Percentiles rank a stretch among this genome's conserved stretches.
These are phyloP conservation scores for Cryphonectria radicalis DNA, from an alignment of 2,329 filamentous ascomycete genomes.

Conservation along the genomic window DNA sequence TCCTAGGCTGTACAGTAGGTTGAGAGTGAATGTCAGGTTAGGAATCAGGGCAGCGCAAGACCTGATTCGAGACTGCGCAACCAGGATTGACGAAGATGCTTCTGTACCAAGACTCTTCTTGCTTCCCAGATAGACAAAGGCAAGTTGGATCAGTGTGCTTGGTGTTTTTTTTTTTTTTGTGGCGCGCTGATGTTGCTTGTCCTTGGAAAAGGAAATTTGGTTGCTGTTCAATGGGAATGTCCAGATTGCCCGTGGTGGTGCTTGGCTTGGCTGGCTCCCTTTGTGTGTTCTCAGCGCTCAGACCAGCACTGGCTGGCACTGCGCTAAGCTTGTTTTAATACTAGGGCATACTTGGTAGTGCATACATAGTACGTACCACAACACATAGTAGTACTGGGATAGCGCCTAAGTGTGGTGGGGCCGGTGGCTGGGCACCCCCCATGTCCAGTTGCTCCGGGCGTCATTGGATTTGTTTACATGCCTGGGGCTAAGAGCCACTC, in stretches of 20 bases:
- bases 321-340: background rate
- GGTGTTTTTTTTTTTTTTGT: background rate
- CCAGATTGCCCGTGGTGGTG: background rate
- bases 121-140: background rate
- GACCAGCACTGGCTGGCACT: conserved; percentile 7
- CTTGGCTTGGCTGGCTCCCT: conserved; percentile 6
- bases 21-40: background rate
- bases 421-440: conserved; percentile 24
- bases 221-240: background rate
- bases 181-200: background rate
- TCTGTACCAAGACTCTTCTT: background rate
- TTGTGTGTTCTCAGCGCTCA: conserved; percentile 21
- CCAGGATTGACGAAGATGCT: background rate
- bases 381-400: background rate
- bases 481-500: conserved; percentile 19
- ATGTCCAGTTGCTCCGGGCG: conserved; percentile 29
- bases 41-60: background rate
- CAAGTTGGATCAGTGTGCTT: background rate
- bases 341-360: background rate
- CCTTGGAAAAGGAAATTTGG: conserved; percentile 19
- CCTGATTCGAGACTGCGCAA: background rate
- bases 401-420: background rate
- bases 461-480: conserved; percentile 31
- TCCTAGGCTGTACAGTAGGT: background rate
- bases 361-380: background rate